These are phyloP conservation scores for Colletotrichum truncatum DNA, from an alignment of 2,329 filamentous ascomycete species.

Conservation along the genomic window DNA sequence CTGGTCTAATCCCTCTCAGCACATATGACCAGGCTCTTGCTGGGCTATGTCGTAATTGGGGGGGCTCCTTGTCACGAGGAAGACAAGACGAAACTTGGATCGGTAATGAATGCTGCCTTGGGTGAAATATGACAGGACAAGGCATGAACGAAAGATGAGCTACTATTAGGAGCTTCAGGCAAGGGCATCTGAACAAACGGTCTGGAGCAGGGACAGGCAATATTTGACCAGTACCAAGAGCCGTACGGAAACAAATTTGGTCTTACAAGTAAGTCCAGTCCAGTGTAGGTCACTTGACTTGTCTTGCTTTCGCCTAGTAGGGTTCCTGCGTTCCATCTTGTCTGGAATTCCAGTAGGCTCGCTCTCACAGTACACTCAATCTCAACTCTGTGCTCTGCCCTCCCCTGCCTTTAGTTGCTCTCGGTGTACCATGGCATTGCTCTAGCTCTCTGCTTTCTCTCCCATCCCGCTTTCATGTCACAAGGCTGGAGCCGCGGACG, in stretches of 20 bases:
- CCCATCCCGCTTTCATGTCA: slow-evolving; percentile 15
- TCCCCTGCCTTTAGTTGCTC: neutral
- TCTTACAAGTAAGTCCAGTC: neutral
- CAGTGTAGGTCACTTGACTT: slow-evolving; percentile 2
- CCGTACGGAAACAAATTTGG: slow-evolving; percentile 8
- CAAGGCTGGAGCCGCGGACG: neutral
- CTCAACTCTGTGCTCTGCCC: neutral
- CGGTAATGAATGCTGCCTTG: neutral
- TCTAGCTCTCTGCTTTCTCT: neutral
- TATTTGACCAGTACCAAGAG: neutral
- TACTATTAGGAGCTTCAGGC: neutral
- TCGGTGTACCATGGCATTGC: neutral
- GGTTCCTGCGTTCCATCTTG: slow-evolving; percentile 17
- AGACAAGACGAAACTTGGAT: neutral
- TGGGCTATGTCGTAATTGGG: slow-evolving; percentile 1
- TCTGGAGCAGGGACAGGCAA: neutral
- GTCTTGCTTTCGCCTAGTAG: neutral
- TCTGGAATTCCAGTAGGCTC: neutral
- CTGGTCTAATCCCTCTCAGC: no score
- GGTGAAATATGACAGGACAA: slow-evolving; percentile 5
- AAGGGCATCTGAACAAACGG: neutral
- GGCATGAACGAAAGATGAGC: neutral
- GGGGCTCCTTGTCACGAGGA: neutral
- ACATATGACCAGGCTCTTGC: neutral
- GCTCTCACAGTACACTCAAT: neutral